Evolutionary conservation across 805 yeast genomes (phyloP).

Genomic region (Candida alai): DNA sequence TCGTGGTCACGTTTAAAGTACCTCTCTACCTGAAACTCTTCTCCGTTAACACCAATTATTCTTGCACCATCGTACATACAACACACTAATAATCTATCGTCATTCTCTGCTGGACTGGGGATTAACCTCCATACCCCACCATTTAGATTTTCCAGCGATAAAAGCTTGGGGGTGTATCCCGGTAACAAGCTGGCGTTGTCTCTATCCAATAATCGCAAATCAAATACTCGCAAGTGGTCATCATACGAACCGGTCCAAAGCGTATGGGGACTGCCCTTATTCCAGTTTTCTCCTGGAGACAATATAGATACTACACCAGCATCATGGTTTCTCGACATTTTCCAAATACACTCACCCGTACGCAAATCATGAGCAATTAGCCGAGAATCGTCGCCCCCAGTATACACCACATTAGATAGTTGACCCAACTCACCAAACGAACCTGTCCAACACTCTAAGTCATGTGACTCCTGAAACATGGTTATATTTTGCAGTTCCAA

Average conservation of each 20-base stretch:
- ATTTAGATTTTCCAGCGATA: conserved; percentile 51
- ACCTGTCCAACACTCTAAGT: conserved; percentile 87
- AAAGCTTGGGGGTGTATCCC: conserved; percentile 51
- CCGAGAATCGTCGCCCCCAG: conserved; percentile 89
- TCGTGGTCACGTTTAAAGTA: conserved; percentile 68
- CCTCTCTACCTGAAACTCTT: conserved; percentile 26
- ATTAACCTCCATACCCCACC: conserved; percentile 96
- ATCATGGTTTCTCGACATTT: conserved; percentile 47
- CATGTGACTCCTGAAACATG: conserved; percentile 46
- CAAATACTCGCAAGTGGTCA: conserved; percentile 67
- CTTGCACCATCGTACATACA: conserved; percentile 97
- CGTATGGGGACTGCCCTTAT: conserved; percentile 36
- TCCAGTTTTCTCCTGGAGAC: conserved; percentile 42
- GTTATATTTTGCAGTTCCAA: conserved; percentile 14
- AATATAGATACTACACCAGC: conserved; percentile 91
- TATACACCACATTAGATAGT: conserved; percentile 55
- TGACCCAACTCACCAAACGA: conserved; percentile 58
- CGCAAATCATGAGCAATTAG: conserved; percentile 70
- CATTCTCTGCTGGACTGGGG: conserved; percentile 48
- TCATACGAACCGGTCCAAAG: conserved; percentile 92
- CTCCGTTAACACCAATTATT: conserved; percentile 35
- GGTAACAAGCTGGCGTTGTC: conserved; percentile 31
- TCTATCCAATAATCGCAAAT: conserved; percentile 50
- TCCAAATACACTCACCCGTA: conserved; percentile 37
- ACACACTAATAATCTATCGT: conserved; percentile 62